These are phyloP conservation scores for Russula ochroleuca DNA, from an alignment of 768 basidiomycete species.

Conservation along the genomic window DNA sequence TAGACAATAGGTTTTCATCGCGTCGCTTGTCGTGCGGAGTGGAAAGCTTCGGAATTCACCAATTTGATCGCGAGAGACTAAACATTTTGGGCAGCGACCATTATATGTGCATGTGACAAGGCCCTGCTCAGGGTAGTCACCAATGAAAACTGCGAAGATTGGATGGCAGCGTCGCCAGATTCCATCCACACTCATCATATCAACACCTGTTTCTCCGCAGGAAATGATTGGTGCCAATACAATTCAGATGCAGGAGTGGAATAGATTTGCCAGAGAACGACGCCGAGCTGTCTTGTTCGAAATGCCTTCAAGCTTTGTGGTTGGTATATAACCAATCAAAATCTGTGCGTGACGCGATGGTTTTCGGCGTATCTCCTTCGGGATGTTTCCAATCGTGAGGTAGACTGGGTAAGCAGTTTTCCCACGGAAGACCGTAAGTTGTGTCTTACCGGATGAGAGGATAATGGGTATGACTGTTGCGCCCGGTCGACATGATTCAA, in stretches of 20 bases:
- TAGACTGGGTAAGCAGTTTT: conserved; percentile 26
- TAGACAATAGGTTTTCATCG: not conserved
- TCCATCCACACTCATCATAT: not conserved
- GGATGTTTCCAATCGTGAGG: conserved; percentile 25
- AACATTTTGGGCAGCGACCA: not conserved
- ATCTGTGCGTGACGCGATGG: not conserved
- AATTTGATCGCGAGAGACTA: not conserved
- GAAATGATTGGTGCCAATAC: not conserved
- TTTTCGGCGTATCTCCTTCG: conserved; percentile 10
- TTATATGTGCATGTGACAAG: not conserved
- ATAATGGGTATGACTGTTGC: not conserved
- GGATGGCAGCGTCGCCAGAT: not conserved
- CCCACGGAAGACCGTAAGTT: not conserved
- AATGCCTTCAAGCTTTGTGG: conserved; percentile 20
- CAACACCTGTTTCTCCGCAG: not conserved
- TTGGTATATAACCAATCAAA: not conserved
- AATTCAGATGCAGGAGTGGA: conserved; percentile 14
- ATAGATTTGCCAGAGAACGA: conserved; percentile 14
- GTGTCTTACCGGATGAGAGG: not conserved
- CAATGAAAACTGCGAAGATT: too few species aligned
- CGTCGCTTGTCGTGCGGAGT: too few species aligned
- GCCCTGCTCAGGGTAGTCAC: too few species aligned
- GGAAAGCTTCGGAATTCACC: not conserved
- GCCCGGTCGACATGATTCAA: not conserved
- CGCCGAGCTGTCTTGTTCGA: conserved; percentile 5